A percentile compares a stretch with the other conserved stretches of the same genome.
phyloP scores from a whole-genome alignment of 1,284 basidiomycete genomes.

The Vanrija humicola region DNA sequence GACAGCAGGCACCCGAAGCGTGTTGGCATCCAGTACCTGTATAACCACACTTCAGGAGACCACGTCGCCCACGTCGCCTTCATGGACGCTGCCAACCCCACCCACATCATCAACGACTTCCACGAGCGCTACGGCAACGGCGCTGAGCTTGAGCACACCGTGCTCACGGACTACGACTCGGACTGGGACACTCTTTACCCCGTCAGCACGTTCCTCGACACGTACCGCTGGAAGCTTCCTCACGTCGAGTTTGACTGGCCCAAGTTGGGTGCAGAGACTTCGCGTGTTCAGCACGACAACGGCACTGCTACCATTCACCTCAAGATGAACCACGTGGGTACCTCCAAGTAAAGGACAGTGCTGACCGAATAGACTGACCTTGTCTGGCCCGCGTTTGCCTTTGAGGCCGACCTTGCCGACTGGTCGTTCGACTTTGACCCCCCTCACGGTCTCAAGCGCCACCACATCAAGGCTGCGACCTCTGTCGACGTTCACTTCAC shows the following conservation, averaged over 20 bases:
- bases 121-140: conserved; percentile 56
- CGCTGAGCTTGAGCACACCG: conserved; percentile 22
- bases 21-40: conserved; percentile 76
- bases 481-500: conserved; percentile 33
- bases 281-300: conserved; percentile 50
- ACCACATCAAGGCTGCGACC: conserved; percentile 72
- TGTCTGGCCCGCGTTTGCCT: conserved; percentile 66
- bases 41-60: conserved; percentile 73
- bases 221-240: conserved; percentile 30
- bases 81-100: conserved; percentile 56
- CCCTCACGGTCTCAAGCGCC: conserved; percentile 67
- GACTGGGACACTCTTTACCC: conserved; percentile 89
- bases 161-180: conserved; percentile 41
- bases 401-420: conserved; percentile 81
- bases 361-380: conserved; percentile 5
- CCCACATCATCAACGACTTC: conserved; percentile 61
- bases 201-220: conserved; percentile 57
- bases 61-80: conserved; percentile 76
- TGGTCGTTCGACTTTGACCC: conserved; percentile 80
- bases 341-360: no score
- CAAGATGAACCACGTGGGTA: conserved; percentile 69
- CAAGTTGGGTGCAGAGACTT: conserved; percentile 16
- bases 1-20: conserved; percentile 84
- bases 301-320: conserved; percentile 66
- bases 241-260: conserved; percentile 51